Percentiles rank a stretch among this genome's conserved stretches.
phyloP scores from a whole-genome alignment of 768 basidiomycete genomes.

The Boletus reticulatus region DNA sequence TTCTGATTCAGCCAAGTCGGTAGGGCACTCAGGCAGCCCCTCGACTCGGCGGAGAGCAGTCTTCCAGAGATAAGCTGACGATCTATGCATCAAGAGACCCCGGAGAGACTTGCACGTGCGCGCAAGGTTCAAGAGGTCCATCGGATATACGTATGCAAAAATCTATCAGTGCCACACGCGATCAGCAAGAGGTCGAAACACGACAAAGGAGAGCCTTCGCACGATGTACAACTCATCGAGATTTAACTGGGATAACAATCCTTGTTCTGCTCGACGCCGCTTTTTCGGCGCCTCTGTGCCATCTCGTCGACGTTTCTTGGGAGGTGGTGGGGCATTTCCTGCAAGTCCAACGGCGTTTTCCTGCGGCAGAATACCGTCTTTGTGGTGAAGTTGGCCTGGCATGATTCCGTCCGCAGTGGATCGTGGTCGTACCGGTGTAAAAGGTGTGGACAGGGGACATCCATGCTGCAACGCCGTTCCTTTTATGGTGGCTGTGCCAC shows the following conservation, averaged over 20 bases:
- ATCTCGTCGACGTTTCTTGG: conserved; percentile 7
- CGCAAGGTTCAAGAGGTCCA: conserved; percentile 33
- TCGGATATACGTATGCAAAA: conserved; percentile 38
- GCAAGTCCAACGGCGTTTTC: neutral
- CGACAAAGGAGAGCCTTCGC: neutral
- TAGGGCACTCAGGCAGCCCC: conserved; percentile 43
- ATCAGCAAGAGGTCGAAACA: neutral
- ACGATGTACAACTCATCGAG: conserved; percentile 23
- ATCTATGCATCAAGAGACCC: conserved; percentile 33
- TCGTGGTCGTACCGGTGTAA: conserved; percentile 3
- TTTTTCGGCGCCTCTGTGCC: conserved; percentile 3
- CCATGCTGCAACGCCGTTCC: conserved; percentile 12
- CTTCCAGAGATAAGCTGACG: conserved; percentile 30
- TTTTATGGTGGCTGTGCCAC: conserved; percentile 16
- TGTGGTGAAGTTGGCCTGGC: neutral
- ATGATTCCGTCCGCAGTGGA: neutral
- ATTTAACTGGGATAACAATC: conserved; percentile 14
- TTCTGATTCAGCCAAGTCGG: conserved; percentile 43
- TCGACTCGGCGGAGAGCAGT: conserved; percentile 30
- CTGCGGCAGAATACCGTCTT: no score
- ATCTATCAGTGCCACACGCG: conserved; percentile 29
- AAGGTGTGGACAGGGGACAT: conserved; percentile 19
- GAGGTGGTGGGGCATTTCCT: neutral
- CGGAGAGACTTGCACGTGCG: conserved; percentile 42
- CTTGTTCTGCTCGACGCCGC: conserved; percentile 1